Conservation (phyloP, 345 rosid species). For the Populus pruinosa region DNA sequence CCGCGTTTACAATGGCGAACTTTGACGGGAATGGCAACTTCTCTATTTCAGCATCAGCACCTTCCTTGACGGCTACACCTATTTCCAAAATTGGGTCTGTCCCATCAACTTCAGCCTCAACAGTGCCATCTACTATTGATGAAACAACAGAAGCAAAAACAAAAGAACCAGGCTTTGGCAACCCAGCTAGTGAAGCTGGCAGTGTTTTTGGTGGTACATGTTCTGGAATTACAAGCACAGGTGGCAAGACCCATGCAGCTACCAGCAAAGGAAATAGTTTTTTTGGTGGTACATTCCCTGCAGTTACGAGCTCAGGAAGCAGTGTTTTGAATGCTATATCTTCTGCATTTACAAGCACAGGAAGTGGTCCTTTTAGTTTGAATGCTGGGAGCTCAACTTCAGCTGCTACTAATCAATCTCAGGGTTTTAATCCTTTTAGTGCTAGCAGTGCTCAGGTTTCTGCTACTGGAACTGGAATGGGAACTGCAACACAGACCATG, state of each 20-base stretch:
- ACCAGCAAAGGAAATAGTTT: slow-evolving; percentile 30
- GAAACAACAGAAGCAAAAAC: slow-evolving; percentile 38
- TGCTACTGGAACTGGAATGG: slow-evolving; percentile 40
- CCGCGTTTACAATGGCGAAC: slow-evolving; percentile 13
- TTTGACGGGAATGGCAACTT: slow-evolving; percentile 19
- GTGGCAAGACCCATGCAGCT: slow-evolving; percentile 39
- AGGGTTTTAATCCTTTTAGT: slow-evolving; percentile 39
- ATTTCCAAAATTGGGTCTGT: slow-evolving; percentile 43
- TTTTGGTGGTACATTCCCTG: slow-evolving; percentile 35
- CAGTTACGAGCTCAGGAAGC: slow-evolving; percentile 35
- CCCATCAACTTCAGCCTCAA: slow-evolving; percentile 34
- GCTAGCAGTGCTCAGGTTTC: slow-evolving; percentile 39
- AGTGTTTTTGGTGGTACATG: slow-evolving; percentile 25
- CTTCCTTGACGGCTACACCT: slow-evolving; percentile 34
- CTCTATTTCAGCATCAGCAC: slow-evolving; percentile 29
- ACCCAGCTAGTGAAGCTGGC: slow-evolving; percentile 20
- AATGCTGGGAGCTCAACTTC: slow-evolving; percentile 40
- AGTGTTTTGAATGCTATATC: slow-evolving; percentile 5
- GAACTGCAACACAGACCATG: slow-evolving; percentile 44
- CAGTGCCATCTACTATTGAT: slow-evolving; percentile 17
- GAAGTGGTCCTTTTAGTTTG: slow-evolving; percentile 42
- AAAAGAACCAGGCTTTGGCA: slow-evolving; percentile 33
- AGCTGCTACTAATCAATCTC: slow-evolving; percentile 37
- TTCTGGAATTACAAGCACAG: slow-evolving; percentile 31
- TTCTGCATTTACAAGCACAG: slow-evolving; percentile 30